These are phyloP conservation scores for Tolypocladium tundrense DNA, from an alignment of 2,329 filamentous ascomycete species.

Conservation along the genomic window DNA sequence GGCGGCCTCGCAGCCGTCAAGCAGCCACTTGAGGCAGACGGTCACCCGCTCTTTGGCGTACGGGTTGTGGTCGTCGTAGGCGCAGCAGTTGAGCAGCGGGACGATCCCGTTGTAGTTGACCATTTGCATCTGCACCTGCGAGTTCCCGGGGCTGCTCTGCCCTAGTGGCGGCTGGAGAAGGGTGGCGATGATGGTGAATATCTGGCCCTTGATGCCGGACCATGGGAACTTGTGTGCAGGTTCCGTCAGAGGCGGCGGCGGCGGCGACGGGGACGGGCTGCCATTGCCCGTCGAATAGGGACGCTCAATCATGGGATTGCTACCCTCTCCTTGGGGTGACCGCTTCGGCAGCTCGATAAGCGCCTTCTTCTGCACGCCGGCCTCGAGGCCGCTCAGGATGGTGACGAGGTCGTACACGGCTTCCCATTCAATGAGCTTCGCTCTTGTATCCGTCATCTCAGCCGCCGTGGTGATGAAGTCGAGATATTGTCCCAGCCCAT, in stretches of 20 bases:
- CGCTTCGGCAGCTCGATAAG: slow-evolving; percentile 38
- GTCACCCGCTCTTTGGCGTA: slow-evolving; percentile 89
- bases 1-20: slow-evolving; percentile 65
- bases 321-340: slow-evolving; percentile 7
- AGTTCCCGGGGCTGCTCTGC: slow-evolving; percentile 50
- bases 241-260: slow-evolving; percentile 43
- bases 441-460: slow-evolving; percentile 73
- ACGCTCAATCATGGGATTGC: slow-evolving; percentile 44
- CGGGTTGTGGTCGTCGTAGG: slow-evolving; percentile 86
- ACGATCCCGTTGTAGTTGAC: slow-evolving; percentile 78
- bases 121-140: slow-evolving; percentile 79
- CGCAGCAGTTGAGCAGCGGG: slow-evolving; percentile 77
- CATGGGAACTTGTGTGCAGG: slow-evolving; percentile 54
- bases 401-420: slow-evolving; percentile 81
- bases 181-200: slow-evolving; percentile 80
- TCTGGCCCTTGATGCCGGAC: slow-evolving; percentile 78
- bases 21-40: slow-evolving; percentile 75
- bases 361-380: slow-evolving; percentile 74
- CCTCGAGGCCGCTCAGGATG: slow-evolving; percentile 76
- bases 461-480: slow-evolving; percentile 88
- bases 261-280: slow-evolving; percentile 24
- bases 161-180: slow-evolving; percentile 73
- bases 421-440: slow-evolving; percentile 84
- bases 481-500: slow-evolving; percentile 87
- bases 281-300: slow-evolving; percentile 40